These are phyloP conservation scores for Flaveria ramosissima DNA, from an alignment of 129 eudicot species.

Conservation along the genomic window DNA sequence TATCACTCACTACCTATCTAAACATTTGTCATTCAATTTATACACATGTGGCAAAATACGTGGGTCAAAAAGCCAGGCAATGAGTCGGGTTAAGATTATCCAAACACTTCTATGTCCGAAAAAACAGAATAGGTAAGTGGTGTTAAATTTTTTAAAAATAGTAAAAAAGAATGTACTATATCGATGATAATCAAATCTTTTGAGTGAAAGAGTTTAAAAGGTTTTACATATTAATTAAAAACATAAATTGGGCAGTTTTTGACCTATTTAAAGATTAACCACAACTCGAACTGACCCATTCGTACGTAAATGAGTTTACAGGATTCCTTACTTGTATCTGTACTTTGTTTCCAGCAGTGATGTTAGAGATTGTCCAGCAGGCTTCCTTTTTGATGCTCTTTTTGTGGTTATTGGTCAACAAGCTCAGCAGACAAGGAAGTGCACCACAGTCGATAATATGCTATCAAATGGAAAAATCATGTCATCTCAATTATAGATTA, in stretches of 20 bases:
- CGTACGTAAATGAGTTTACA: not conserved
- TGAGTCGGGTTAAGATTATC: not conserved
- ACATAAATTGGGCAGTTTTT: not conserved
- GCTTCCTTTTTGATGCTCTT: conserved; percentile 92
- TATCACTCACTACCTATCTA: not conserved
- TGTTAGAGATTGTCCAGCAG: conserved; percentile 91
- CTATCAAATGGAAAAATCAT: conserved; percentile 30
- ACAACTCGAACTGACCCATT: not conserved
- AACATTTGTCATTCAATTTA: not conserved
- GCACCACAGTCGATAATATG: conserved; percentile 67
- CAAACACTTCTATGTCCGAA: not conserved
- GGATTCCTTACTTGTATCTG: conserved; percentile 63
- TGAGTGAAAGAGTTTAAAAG: not conserved
- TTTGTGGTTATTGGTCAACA: conserved; percentile 79
- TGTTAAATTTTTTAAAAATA: too few relatives aligned
- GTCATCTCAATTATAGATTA: not conserved
- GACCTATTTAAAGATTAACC: not conserved
- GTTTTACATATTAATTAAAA: not conserved
- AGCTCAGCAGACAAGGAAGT: conserved; percentile 63
- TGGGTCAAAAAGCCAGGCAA: not conserved
- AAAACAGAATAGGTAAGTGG: not conserved
- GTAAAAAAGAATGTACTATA: too few relatives aligned
- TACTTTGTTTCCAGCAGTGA: conserved; percentile 85
- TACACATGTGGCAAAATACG: not conserved
- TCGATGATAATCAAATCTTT: not conserved